These are phyloP conservation scores for Quercus phellos DNA, from an alignment of 331 rosid species.

Conservation along the genomic window DNA sequence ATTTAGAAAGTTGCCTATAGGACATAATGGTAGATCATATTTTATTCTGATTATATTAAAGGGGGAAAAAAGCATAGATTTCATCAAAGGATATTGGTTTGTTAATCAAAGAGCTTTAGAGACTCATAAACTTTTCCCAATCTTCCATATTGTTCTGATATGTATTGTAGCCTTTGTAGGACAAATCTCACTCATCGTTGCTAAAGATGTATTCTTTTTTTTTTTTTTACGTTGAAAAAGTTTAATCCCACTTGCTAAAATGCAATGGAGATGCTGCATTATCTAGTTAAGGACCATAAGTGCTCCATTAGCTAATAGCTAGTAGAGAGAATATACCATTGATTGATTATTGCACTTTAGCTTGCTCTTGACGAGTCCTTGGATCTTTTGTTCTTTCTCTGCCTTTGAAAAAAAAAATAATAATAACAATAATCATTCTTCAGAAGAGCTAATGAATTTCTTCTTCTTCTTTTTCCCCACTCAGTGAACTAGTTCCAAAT, in stretches of 20 bases:
- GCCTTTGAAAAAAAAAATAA: neutral
- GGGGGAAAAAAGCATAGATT: conserved; percentile 1
- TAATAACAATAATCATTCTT: too few species aligned
- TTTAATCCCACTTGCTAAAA: conserved; percentile 20
- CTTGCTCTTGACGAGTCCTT: conserved; percentile 18
- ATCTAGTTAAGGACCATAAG: conserved; percentile 22
- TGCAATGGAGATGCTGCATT: conserved; percentile 29
- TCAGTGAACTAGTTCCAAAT: too few species aligned
- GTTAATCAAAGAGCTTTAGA: conserved; percentile 1
- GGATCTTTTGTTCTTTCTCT: neutral
- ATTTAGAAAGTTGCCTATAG: conserved; percentile 11
- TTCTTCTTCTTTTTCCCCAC: too few species aligned
- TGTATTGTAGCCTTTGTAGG: conserved; percentile 9
- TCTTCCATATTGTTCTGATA: conserved; percentile 7
- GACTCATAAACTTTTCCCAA: neutral
- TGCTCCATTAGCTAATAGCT: conserved; percentile 17
- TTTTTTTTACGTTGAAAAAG: neutral
- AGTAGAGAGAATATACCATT: conserved; percentile 19
- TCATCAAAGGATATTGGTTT: neutral
- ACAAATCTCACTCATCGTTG: conserved; percentile 21
- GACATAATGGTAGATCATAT: conserved; percentile 12
- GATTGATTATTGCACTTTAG: conserved; percentile 14
- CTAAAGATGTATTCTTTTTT: conserved; percentile 24
- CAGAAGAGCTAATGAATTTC: too few species aligned
- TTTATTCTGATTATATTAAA: neutral